A percentile compares a stretch with the other conserved stretches of the same genome.
Evolutionary conservation across 2,329 filamentous ascomycete species (phyloP).

Genomic region (Penicillium nordicum): DNA sequence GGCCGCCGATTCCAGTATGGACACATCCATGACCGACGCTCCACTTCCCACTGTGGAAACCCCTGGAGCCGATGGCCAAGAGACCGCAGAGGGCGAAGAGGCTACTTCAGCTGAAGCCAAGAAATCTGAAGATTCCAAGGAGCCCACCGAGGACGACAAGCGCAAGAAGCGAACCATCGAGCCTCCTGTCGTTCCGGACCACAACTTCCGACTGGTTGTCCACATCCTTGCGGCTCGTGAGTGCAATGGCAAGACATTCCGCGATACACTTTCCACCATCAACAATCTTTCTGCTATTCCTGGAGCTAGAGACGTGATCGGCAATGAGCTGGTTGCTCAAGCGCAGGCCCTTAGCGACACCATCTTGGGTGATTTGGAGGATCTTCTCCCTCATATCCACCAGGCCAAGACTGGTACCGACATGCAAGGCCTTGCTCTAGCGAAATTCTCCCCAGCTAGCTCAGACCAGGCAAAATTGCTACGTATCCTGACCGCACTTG

Average conservation of each 20-base stretch:
- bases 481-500: constrained; percentile 85
- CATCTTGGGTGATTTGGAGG: constrained; percentile 78
- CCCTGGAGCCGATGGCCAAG: constrained; percentile 28
- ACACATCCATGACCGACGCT: constrained; percentile 41
- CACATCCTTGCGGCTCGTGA: constrained; percentile 94
- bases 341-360: constrained; percentile 79
- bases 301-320: constrained; percentile 83
- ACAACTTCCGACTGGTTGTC: constrained; percentile 90
- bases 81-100: constrained; percentile 30
- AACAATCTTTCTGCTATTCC: constrained; percentile 95
- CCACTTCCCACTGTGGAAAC: constrained; percentile 31
- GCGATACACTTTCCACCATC: constrained; percentile 96
- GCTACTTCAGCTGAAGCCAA: constrained; percentile 27
- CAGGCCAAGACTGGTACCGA: constrained; percentile 86
- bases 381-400: constrained; percentile 80
- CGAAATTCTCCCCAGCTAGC: constrained; percentile 92
- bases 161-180: constrained; percentile 63
- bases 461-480: constrained; percentile 96
- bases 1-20: constrained; percentile 30
- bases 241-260: constrained; percentile 96
- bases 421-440: constrained; percentile 87
- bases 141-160: constrained; percentile 45
- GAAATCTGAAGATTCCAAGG: constrained; percentile 39
- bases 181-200: constrained; percentile 79
- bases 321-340: constrained; percentile 85